Percentiles rank a stretch among this genome's conserved stretches.
Evolutionary conservation across 2,329 filamentous ascomycete species (phyloP).

Genomic region (Myriosclerotinia curreyana): DNA sequence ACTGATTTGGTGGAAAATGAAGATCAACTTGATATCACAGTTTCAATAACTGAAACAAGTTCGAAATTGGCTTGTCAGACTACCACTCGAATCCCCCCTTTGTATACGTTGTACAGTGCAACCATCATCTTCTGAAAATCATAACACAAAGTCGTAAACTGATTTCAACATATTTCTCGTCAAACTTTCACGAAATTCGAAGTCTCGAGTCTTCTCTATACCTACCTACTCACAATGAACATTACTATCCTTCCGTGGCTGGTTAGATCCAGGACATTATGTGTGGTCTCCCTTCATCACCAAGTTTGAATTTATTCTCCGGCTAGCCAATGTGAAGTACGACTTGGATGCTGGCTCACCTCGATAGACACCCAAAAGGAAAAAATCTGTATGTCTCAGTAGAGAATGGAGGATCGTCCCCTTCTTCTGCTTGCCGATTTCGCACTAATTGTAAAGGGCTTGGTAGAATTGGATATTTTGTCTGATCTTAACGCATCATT

Average conservation of each 20-base stretch:
- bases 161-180: background rate
- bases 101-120: conserved; percentile 8
- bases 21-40: background rate
- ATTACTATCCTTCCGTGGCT: conserved; percentile 52
- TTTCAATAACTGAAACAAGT: background rate
- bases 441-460: conserved; percentile 49
- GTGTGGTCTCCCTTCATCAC: conserved; percentile 56
- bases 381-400: conserved; percentile 55
- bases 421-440: conserved; percentile 48
- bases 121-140: background rate
- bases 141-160: background rate
- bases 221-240: background rate
- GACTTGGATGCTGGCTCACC: conserved; percentile 46
- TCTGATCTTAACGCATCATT: conserved; percentile 50
- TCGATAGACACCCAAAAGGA: conserved; percentile 48
- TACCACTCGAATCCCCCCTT: background rate
- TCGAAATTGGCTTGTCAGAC: conserved; percentile 10
- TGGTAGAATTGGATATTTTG: conserved; percentile 45
- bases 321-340: conserved; percentile 51
- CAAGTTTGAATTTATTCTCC: conserved; percentile 61
- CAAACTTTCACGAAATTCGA: background rate
- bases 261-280: conserved; percentile 43
- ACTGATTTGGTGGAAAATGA: no score
- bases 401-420: background rate
- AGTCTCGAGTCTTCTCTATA: background rate